Evolutionary conservation across 1,139 yeast species (phyloP).

Genomic region (Suhomyces terraborum): DNA sequence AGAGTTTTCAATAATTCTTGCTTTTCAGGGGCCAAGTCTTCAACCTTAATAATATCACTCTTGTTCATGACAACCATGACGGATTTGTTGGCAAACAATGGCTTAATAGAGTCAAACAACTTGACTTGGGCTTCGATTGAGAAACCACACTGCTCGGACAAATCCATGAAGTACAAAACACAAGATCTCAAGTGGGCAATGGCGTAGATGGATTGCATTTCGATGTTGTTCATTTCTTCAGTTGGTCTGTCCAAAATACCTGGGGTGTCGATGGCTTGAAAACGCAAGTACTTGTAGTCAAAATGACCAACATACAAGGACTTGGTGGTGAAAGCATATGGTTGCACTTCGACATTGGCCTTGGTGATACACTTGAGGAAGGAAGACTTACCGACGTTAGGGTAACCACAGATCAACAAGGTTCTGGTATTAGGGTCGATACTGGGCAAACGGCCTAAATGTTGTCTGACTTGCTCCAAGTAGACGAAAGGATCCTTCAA

Average conservation of each 20-base stretch:
- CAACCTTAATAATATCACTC: constrained; percentile 83
- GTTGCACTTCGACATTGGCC: constrained; percentile 99
- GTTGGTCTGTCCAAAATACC: constrained; percentile 98
- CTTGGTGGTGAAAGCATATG: constrained; percentile 97
- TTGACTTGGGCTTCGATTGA: constrained; percentile 96
- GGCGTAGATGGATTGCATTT: constrained; percentile 98
- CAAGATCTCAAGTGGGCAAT: constrained; percentile 97
- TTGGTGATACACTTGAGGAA: constrained; percentile 91
- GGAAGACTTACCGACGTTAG: constrained; percentile 98
- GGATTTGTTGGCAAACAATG: constrained; percentile 93
- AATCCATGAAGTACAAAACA: constrained; percentile 95
- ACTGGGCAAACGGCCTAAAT: constrained; percentile 95
- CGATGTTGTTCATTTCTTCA: constrained; percentile 99
- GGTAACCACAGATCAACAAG: constrained; percentile 94
- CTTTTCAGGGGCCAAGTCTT: constrained; percentile 77
- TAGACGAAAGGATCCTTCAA: constrained; percentile 90
- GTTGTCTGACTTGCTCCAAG: constrained; percentile 98
- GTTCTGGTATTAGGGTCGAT: constrained; percentile 99
- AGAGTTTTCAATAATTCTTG: constrained; percentile 71
- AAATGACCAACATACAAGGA: constrained; percentile 95
- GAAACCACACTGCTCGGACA: constrained; percentile 98
- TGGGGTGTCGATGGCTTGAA: constrained; percentile 99
- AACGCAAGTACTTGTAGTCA: constrained; percentile 94
- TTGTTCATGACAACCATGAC: constrained; percentile 95
- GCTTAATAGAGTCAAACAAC: constrained; percentile 94